A percentile compares a stretch with the other conserved stretches of the same genome.
Conservation (phyloP, 1,284 basidiomycete species). For the Caloboletus inedulis region DNA sequence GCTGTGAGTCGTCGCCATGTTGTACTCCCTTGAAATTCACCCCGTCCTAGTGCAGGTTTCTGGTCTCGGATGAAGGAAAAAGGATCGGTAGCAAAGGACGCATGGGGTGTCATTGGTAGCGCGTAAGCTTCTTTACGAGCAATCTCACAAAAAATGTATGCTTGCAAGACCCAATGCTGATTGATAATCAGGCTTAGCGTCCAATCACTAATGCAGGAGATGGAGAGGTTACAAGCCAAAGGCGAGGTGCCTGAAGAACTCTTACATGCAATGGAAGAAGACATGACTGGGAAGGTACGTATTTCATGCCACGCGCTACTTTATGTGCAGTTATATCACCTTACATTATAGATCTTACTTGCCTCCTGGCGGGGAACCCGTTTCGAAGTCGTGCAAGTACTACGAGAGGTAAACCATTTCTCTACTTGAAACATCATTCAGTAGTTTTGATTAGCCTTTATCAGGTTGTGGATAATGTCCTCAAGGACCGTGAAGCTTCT, state of each 20-base stretch:
- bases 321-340: neutral
- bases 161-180: conserved; percentile 1
- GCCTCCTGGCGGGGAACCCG: conserved; percentile 95
- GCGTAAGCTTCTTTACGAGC: conserved; percentile 58
- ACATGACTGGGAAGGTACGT: conserved; percentile 85
- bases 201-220: conserved; percentile 67
- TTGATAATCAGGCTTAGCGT: conserved; percentile 21
- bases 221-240: conserved; percentile 87
- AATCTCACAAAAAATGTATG: neutral
- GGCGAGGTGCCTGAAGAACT: conserved; percentile 85
- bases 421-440: neutral
- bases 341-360: conserved; percentile 67
- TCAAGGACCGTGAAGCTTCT: conserved; percentile 70
- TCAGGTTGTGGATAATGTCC: conserved; percentile 75
- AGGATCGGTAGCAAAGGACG: conserved; percentile 88
- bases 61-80: conserved; percentile 95
- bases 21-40: conserved; percentile 22
- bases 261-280: conserved; percentile 84
- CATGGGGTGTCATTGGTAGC: conserved; percentile 90
- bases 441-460: conserved; percentile 1
- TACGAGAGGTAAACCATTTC: conserved; percentile 55
- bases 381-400: conserved; percentile 85
- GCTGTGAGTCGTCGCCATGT: conserved; percentile 50
- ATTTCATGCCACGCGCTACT: neutral
- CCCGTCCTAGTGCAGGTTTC: conserved; percentile 74